Evolutionary conservation across 2,329 filamentous ascomycete species (phyloP).

Genomic region (Sarocladium kiliense): DNA sequence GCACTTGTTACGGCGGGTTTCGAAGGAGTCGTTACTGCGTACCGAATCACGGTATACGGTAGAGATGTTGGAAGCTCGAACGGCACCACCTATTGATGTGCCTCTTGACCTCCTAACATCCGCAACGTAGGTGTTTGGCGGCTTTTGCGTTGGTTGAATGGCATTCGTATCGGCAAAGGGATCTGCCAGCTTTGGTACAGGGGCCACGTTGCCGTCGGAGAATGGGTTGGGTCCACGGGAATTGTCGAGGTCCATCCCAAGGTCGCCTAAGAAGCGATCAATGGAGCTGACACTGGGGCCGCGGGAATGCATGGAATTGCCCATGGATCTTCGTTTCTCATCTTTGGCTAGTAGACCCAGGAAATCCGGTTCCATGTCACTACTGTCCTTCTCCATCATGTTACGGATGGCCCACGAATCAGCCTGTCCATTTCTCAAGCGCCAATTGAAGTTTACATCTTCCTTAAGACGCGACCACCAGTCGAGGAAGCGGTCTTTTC

Average conservation of each 20-base stretch:
- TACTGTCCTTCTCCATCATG: constrained; percentile 8
- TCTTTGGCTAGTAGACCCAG: constrained; percentile 8
- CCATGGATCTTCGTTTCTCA: constrained; percentile 9
- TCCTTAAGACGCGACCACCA: constrained; percentile 41
- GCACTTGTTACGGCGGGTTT: constrained; percentile 48
- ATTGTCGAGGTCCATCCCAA: constrained; percentile 31
- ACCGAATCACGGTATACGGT: constrained; percentile 35
- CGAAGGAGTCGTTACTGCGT: constrained; percentile 37
- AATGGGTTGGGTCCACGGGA: constrained; percentile 35
- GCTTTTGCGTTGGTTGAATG: constrained; percentile 25
- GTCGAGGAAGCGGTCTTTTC: constrained; percentile 35
- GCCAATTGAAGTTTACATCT: constrained; percentile 33
- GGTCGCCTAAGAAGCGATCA: constrained; percentile 34
- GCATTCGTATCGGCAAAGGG: constrained; percentile 48
- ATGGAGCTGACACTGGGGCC: constrained; percentile 8
- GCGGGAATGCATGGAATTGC: constrained; percentile 1
- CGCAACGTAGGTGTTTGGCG: constrained; percentile 38
- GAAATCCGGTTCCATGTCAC: constrained; percentile 5
- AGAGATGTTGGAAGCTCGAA: constrained; percentile 19
- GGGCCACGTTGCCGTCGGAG: constrained; percentile 39
- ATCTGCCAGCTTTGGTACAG: constrained; percentile 18
- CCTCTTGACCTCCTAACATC: constrained; percentile 45
- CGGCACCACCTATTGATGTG: constrained; percentile 30
- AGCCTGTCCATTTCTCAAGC: constrained; percentile 21
- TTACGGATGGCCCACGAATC: constrained; percentile 1